Percentiles rank a stretch among this genome's conserved stretches.
Conservation (phyloP, 2,329 filamentous ascomycete species). For the Beauveria medogensis region DNA sequence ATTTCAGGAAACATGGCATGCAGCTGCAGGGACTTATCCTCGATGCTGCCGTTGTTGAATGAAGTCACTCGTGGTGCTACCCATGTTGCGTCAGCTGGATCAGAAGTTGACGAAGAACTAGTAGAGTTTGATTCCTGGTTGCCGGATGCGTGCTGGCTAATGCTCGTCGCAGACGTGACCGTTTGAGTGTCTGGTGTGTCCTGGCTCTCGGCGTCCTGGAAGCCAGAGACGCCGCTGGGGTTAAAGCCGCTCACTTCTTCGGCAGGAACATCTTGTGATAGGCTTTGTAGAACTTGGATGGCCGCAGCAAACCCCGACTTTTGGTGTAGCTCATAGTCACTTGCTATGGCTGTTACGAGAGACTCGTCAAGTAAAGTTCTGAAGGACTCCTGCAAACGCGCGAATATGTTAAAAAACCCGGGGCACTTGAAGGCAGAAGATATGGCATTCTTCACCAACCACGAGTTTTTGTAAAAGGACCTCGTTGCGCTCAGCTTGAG, state of each 20-base stretch:
- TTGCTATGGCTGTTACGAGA: constrained; percentile 65
- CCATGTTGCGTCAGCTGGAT: constrained; percentile 16
- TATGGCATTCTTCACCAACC: not conserved
- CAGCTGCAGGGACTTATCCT: constrained; percentile 57
- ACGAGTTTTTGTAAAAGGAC: not conserved
- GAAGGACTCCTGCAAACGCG: constrained; percentile 52
- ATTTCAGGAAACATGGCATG: constrained; percentile 64
- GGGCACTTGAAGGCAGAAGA: not conserved
- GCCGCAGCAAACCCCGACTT: constrained; percentile 44
- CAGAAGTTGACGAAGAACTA: constrained; percentile 19
- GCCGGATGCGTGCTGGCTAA: constrained; percentile 21
- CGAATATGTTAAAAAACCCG: not conserved
- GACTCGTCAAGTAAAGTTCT: constrained; percentile 69
- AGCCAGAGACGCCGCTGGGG: constrained; percentile 59
- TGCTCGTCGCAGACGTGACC: constrained; percentile 20
- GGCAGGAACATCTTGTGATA: constrained; percentile 54
- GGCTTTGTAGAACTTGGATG: constrained; percentile 50
- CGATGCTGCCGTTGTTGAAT: constrained; percentile 37
- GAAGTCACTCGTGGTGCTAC: constrained; percentile 23
- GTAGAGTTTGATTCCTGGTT: constrained; percentile 23
- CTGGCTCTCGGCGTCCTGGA: constrained; percentile 17
- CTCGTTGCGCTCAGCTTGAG: not conserved
- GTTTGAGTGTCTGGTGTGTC: constrained; percentile 17
- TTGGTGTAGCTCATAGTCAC: constrained; percentile 60
- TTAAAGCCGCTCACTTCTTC: constrained; percentile 75